Base-by-base conservation (phyloP, 306 rosid species). In the Trichosanthes cucumerina region DNA sequence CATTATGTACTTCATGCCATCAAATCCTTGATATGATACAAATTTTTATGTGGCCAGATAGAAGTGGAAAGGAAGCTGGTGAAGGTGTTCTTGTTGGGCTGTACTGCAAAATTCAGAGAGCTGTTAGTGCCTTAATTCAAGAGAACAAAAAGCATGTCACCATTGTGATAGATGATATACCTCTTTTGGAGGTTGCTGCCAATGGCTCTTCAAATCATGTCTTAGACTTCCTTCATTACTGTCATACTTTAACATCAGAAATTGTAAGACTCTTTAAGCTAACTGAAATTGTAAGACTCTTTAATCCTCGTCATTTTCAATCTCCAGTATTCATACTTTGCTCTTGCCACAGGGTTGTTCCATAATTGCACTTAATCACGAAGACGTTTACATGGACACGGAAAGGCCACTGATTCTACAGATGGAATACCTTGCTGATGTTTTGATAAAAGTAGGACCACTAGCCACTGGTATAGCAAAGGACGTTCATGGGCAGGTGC, bases 401-500 rank as follows among this genome's bases (percentile, higher is more conserved):
- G 93, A 88, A 80, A 91, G 72, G 85, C 90, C 96, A 36, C 76
- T 91, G 84, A 83, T 83, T 80, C 85, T 91, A 83, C 97, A 90
- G 85, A 82, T 91, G 90, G 97, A 95, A 86, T 82, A 88, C 88
- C 92, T 85, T 59, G 99, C 97, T 38, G 96, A 87, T 44, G 81
- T 95, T 80, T 84, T 88, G 88, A 83, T 92, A 78, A 92, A 85
- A 82, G 90, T 84, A 39, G 97, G 88, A 76, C 97, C 99, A 11
- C 83, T 95, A 86, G 89, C 92, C 84, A 95, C 97, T 81, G 99
- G 99, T 79, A 86, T 88, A 83, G 97, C 99, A 57, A 88, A 89
- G 84, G 99, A 95, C 73, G 99, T 92, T 86, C 97, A 95, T 83
- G 99, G 99, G 69, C 99, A 95, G 99, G 97, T 95, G n/a, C 46